Percentiles rank a stretch among this genome's conserved stretches.
Evolutionary conservation across 352 stramenopile species (phyloP).

Genomic region (Phytophthora fragariaefolia): DNA sequence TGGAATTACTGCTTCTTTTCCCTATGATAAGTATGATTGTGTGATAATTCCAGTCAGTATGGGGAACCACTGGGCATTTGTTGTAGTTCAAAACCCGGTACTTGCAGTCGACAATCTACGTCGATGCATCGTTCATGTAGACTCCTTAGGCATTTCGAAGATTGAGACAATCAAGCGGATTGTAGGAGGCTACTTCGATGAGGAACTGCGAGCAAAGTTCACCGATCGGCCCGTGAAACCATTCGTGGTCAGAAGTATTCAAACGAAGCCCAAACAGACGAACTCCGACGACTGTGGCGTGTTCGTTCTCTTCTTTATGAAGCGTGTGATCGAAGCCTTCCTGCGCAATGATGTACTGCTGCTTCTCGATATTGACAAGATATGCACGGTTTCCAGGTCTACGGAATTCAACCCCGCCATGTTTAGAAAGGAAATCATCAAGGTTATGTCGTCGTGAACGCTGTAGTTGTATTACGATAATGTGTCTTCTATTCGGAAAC

Average conservation of each 20-base stretch:
- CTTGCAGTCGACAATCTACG: not conserved
- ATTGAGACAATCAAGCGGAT: not conserved
- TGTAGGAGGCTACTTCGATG: not conserved
- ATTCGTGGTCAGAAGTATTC: not conserved
- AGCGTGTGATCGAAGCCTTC: not conserved
- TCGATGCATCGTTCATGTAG: not conserved
- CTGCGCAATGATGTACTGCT: not conserved
- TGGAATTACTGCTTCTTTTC: too few relatives aligned
- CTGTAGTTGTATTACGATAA: too few relatives aligned
- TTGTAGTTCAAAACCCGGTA: constrained; percentile 7
- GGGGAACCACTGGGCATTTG: constrained; percentile 8
- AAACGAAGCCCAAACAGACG: not conserved
- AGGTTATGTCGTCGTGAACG: not conserved
- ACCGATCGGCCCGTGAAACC: not conserved
- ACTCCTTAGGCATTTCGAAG: not conserved
- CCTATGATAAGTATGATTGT: constrained; percentile 3
- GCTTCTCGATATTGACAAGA: not conserved
- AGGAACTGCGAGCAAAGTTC: not conserved
- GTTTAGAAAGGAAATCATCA: not conserved
- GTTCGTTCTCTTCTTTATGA: not conserved
- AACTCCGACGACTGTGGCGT: not conserved
- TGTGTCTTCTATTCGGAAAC: not conserved
- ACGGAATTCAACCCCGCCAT: not conserved
- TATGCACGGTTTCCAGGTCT: not conserved
- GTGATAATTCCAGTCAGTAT: constrained; percentile 2